Base-by-base conservation (phyloP, 768 basidiomycete species). In the Russula brevipes region DNA sequence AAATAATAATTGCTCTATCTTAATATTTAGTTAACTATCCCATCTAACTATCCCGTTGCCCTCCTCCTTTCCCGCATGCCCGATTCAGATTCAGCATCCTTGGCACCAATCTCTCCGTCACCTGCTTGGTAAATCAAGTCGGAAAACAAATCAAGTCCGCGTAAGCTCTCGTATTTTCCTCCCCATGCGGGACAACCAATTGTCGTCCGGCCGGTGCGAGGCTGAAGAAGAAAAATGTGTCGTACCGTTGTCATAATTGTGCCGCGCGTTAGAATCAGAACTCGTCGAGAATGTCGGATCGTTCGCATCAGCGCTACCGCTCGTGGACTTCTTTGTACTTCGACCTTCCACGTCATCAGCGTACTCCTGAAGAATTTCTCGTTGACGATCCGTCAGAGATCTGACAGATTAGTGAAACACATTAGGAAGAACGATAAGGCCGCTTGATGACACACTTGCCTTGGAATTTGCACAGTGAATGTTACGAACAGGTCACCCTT, bases 311-410 rank as follows among this genome's bases (percentile, higher is more conserved):
- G 50, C 67, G 49, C 57, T 60, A 60, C 51, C 63, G 63, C 57
- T 71, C 66, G 65, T 60, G 35, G 69, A 66, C 45, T 69, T 49
- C 63, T 63, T 72, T 30, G 70, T 60, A 54, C 70, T 69, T 61
- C 79, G 81, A 61, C 90, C 92, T 75, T 97, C 94, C n/a, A 91
- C 81, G 69, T 98, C 95, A 72, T 94, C 90, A 19, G 92, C 96
- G 70, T 89, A 98, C 66, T 85, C 84, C 75, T 98, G 85, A 46
- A 98, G 73, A 64, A 98, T 86, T 72, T 89, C 85, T 64, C 89
- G 86, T 78, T 99, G 96, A 41, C 86, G 86, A 65, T 82, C 76
- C 3, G 91, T 87, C 63, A 98, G 79, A 19, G 89, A 83, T 77
- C 96, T 98, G 73, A 59, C 62, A 61, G 35, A 44, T 50, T 54